Evolutionary conservation across 2,329 filamentous ascomycete genomes (phyloP).

Genomic region (Hypoxylon sp.): DNA sequence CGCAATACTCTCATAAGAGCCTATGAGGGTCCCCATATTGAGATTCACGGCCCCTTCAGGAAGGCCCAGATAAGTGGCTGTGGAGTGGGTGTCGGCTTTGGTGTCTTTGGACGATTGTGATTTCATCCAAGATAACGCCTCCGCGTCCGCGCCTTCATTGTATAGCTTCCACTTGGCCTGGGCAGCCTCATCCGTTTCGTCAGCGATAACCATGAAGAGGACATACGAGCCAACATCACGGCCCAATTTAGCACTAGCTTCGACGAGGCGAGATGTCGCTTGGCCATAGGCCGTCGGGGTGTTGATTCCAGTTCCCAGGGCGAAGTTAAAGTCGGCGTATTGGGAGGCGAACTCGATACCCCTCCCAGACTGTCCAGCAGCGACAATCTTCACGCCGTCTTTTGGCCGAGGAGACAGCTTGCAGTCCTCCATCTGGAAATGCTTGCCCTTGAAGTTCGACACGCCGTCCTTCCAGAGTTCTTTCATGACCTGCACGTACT

Average conservation of each 20-base stretch:
- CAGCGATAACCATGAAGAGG: constrained; percentile 53
- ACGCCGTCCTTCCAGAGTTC: constrained; percentile 52
- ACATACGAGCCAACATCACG: constrained; percentile 53
- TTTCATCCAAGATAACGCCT: constrained; percentile 52
- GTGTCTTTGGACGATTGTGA: constrained; percentile 50
- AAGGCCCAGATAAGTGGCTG: constrained; percentile 45
- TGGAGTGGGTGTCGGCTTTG: constrained; percentile 50
- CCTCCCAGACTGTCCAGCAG: constrained; percentile 51
- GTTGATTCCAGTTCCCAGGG: constrained; percentile 51
- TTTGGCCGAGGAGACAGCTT: constrained; percentile 47
- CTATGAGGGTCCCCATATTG: constrained; percentile 50
- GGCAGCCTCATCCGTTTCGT: constrained; percentile 50
- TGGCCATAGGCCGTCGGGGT: constrained; percentile 47
- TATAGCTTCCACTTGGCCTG: constrained; percentile 52
- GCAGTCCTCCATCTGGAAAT: constrained; percentile 54
- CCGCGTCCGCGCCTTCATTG: constrained; percentile 50
- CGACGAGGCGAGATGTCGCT: constrained; percentile 48
- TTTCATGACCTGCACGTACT: constrained; percentile 53
- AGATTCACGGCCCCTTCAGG: constrained; percentile 52
- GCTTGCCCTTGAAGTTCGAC: constrained; percentile 51
- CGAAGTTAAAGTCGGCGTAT: constrained; percentile 53
- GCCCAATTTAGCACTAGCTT: constrained; percentile 47
- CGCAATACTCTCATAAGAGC: constrained; percentile 49
- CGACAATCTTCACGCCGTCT: constrained; percentile 49
- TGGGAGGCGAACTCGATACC: constrained; percentile 52